Evolutionary conservation across 192 early-diverging fungal species (phyloP), one percentile per base, ranked within the genome.

Genomic region (Thamnidium elegans): DNA sequence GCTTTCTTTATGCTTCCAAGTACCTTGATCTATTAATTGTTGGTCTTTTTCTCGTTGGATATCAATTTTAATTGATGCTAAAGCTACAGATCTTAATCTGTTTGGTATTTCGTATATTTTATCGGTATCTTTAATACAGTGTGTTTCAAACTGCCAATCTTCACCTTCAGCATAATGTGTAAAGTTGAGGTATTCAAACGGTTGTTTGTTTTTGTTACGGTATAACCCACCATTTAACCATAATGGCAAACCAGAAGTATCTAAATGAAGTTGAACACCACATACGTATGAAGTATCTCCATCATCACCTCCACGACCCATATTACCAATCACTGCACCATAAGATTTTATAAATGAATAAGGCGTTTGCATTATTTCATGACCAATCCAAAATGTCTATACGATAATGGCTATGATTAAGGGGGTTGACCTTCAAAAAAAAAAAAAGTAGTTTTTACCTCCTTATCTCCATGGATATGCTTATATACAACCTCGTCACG

Each of bases 381-480:
- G 76, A 2, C 79, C 83, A 32, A 81, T 55, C 85, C 85, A 86
- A 45, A 83, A 86, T 3, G 84, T 78, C 48, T 74, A 26, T 45
- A 9, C 34, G 34, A 3, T 36, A 36, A n/a, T n/a, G n/a, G n/a
- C n/a, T n/a, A n/a, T n/a, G n/a, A n/a, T n/a, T n/a, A n/a, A n/a
- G 26, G 26, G 26, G 26, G 26, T 3, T 1, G 3, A 26, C 3
- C 26, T 26, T 26, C 3, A 26, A 26, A 26, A 26, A 26, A 26
- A 6, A 26, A 26, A 26, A 26, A 26, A 26, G 9, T 39, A 39
- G 7, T 39, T 39, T 78, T 82, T 8, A 80, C 80, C 64, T 88
- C 87, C 53, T 88, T 88, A 66, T 88, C 87, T 8, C 86, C 84
- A 59, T 79, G 76, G 23, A 79, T 72, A 20, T 75, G 43, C 2